Percentiles rank a stretch among this genome's conserved stretches.
Evolutionary conservation across 2,329 filamentous ascomycete genomes (phyloP).

Genomic region (Fusarium graminum): DNA sequence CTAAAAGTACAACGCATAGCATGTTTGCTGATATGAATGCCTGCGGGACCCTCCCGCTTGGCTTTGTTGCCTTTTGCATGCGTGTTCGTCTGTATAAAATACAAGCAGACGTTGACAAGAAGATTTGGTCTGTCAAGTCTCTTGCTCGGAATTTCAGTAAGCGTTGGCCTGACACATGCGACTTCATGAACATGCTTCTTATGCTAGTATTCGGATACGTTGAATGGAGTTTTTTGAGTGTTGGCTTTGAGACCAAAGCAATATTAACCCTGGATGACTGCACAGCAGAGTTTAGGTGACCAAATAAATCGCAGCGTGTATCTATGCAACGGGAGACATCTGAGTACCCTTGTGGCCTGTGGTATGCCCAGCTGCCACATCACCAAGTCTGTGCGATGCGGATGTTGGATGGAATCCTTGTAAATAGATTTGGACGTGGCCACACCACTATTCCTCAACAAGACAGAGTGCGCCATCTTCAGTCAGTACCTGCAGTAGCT

Average conservation of each 20-base stretch:
- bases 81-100: conserved; percentile 33
- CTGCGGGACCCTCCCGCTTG: conserved; percentile 23
- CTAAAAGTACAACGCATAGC: conserved; percentile 31
- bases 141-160: background rate
- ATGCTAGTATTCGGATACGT: no score
- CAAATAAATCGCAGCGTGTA: background rate
- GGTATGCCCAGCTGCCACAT: background rate
- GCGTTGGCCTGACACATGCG: no score
- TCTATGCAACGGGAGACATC: background rate
- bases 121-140: background rate
- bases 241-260: no score
- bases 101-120: conserved; percentile 4
- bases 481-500: conserved; percentile 36
- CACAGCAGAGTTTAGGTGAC: background rate
- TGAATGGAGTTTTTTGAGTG: no score
- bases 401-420: conserved; percentile 11
- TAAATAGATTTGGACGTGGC: conserved; percentile 1
- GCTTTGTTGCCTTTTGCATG: conserved; percentile 25
- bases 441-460: conserved; percentile 26
- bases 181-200: no score
- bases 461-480: conserved; percentile 13
- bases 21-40: conserved; percentile 27
- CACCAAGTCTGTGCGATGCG: conserved; percentile 4
- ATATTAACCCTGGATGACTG: background rate
- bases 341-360: background rate